Base-by-base conservation (phyloP, 1,139 yeast genomes). In the Saccharomycopsis hybrid region DNA sequence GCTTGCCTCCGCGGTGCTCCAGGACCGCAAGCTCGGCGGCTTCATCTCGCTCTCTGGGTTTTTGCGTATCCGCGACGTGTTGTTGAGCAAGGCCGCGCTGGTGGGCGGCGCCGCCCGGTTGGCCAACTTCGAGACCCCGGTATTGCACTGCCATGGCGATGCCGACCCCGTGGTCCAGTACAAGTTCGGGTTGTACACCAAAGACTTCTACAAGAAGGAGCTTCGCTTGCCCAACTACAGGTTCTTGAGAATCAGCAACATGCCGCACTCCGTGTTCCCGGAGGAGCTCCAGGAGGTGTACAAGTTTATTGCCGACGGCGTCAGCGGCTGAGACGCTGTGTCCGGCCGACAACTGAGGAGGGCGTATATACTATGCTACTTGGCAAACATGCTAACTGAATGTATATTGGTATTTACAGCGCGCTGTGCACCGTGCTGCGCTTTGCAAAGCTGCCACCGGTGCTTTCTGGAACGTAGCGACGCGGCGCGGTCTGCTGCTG, bases 91-190 rank as follows among this genome's bases (percentile, higher is more conserved):
- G 33, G 56, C 65, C 30, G 60, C 60, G 38, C 63, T 63, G 5
- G 55, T 58, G 9, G 37, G 41, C 28, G 46, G 39, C 8, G 55
- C 57, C 27, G 57, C 58, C 5, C 46, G 51, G 2, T 54, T 59
- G 5, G 65, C 66, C 30, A 88, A 87, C 63, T 65, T 67, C 29
- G 68, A 71, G 3, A 85, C 96, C 0, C 96, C 96, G 1, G 69
- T 87, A 11, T 88, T 88, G 69, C 86, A 87, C 58, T 96, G 94
- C 5, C 97, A 92, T 63, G 98, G 98, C 30, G 77, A 78, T 2
- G 66, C 62, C 2, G 98, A 92, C 62, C 85, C 85, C 1, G 70
- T 90, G 3, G 76, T 92, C 27, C 62, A 72, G 3, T 67, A 70
- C 47, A 58, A 65, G 3, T 70, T 64, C 54, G 96, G 85, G 3